Evolutionary conservation across 2,329 filamentous ascomycete genomes (phyloP), one percentile per base, ranked within the genome.

Genomic region (Cadophora luteo-olivacea): DNA sequence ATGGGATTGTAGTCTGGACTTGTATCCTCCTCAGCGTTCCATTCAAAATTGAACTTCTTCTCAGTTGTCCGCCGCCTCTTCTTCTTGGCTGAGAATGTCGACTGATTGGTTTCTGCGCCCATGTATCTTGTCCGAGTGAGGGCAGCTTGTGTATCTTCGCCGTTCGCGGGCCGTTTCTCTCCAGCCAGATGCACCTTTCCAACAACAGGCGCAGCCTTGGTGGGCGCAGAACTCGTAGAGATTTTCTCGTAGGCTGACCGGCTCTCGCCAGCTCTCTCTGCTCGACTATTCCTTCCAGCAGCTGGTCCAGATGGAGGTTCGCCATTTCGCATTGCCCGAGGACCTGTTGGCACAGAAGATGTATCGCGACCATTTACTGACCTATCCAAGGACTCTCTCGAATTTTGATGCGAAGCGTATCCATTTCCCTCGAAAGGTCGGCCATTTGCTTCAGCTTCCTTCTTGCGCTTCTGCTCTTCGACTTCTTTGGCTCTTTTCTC

Each of bases 1-100:
- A 96, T 85, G 0, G 92, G 92, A 75, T 97, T 94, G 77, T 94
- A 91, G 74, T 93, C 91, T 61, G 84, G 87, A 72, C 91, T 95
- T 0, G 96, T 99, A 79, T 99, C 96, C 78, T 99, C 96, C 70
- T 97, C 92, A 0, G 89, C 87, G 74, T 97, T 97, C 96, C 96
- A 99, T 75, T 97, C 96, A 76, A 99, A 99, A 76, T 97, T 99
- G 84, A 99, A 99, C 79, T 99, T 98, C 81, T 94, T 93, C 77
- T 97, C 95, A 0, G 93, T 96, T 1, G 94, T 97, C 70, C 95
- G 87, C 82, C 92, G 92, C 67, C 95, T 88, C 84, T 98, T 98
- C 86, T 98, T 99, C 83, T 96, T 93, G 0, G 94, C 94, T 0
- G 94, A 97, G 77, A 98, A 97, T 48, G 87, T 97, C 4, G 92